A percentile compares a stretch with the other conserved stretches of the same genome.
Conservation (phyloP, 140 eudicot genomes). For the Cichorium intybus region DNA sequence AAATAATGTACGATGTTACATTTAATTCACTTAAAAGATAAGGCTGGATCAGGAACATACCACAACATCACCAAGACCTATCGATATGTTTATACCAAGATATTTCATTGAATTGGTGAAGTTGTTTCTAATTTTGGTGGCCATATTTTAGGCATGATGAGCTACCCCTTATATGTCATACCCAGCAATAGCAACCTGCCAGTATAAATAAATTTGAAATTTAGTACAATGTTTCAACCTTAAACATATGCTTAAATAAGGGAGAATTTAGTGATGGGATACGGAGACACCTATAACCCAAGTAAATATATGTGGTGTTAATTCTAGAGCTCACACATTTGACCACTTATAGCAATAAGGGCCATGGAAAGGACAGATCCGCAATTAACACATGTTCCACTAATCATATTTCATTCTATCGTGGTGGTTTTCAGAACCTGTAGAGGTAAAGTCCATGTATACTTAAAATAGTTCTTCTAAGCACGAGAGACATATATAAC, state of each 20-base stretch:
- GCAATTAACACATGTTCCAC: conserved; percentile 95
- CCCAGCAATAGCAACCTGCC: conserved; percentile 91
- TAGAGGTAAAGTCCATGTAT: not conserved
- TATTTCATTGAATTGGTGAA: conserved; percentile 87
- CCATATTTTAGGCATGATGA: conserved; percentile 86
- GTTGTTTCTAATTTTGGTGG: conserved; percentile 80
- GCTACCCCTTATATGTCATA: conserved; percentile 95
- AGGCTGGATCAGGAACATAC: conserved; percentile 36
- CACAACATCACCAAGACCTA: conserved; percentile 83
- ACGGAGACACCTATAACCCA: conserved; percentile 73
- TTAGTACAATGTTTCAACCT: not conserved
- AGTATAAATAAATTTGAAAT: not conserved
- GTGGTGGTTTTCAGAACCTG: conserved; percentile 97
- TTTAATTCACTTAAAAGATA: not conserved
- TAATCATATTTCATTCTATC: conserved; percentile 92
- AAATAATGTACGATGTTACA: not conserved
- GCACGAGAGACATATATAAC: too few species aligned
- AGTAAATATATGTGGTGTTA: conserved; percentile 90
- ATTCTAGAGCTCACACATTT: conserved; percentile 94
- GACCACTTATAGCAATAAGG: conserved; percentile 96
- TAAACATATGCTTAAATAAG: not conserved
- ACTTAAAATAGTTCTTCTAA: too few species aligned
- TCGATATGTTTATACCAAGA: conserved; percentile 93
- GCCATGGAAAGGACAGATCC: conserved; percentile 99
- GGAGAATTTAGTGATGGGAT: not conserved